These are phyloP conservation scores for Epichloe festucae DNA, from an alignment of 2,329 filamentous ascomycete species.

Conservation along the genomic window DNA sequence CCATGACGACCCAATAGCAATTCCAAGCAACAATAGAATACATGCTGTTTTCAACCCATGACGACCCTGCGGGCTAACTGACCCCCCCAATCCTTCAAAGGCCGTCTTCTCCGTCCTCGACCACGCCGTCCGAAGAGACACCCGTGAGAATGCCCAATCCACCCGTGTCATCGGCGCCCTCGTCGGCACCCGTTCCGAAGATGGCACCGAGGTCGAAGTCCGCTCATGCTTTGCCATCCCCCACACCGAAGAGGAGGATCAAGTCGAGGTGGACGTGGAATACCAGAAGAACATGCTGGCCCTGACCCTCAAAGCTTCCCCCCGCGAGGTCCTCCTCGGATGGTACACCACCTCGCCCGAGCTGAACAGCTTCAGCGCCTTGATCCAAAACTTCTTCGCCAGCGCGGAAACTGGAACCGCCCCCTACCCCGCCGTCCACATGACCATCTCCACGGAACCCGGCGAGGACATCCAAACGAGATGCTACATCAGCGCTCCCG, in stretches of 20 bases:
- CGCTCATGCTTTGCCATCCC: constrained; percentile 94
- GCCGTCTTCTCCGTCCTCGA: constrained; percentile 71
- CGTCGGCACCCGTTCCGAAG: constrained; percentile 84
- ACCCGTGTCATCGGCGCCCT: constrained; percentile 95
- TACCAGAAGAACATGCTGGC: constrained; percentile 99
- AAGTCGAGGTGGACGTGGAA: constrained; percentile 98
- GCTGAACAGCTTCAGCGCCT: constrained; percentile 93
- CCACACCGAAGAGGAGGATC: constrained; percentile 95
- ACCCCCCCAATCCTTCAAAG: constrained; percentile 21
- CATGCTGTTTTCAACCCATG: background rate
- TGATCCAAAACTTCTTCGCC: constrained; percentile 98
- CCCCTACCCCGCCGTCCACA: constrained; percentile 95
- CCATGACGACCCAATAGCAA: background rate
- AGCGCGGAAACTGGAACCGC: constrained; percentile 93
- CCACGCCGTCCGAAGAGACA: constrained; percentile 82
- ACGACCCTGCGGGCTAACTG: background rate
- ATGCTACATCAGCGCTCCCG: constrained; percentile 90
- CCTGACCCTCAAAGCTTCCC: constrained; percentile 79
- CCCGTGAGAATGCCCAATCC: constrained; percentile 56
- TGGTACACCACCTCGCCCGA: constrained; percentile 98
- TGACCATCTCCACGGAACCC: constrained; percentile 84
- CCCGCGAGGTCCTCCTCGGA: constrained; percentile 85
- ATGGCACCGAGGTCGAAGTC: constrained; percentile 93
- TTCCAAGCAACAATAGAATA: background rate
- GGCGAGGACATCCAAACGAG: constrained; percentile 80